Evolutionary conservation across 2,329 filamentous ascomycete genomes (phyloP).

Genomic region (Penicillium fuscoglaucum): DNA sequence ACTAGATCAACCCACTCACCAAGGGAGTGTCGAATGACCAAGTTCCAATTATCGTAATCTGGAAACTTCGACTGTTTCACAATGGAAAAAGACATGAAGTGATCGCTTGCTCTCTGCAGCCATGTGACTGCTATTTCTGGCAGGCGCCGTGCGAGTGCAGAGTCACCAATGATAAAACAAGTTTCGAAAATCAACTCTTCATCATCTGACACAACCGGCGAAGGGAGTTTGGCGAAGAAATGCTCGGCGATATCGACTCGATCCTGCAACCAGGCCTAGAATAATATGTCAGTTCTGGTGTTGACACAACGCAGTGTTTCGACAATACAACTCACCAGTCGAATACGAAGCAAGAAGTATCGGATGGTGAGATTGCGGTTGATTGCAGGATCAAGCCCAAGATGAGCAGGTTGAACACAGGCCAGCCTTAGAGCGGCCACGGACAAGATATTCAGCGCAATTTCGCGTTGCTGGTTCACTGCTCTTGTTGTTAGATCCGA

Average conservation of each 20-base stretch:
- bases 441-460: slow-evolving; percentile 63
- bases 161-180: slow-evolving; percentile 70
- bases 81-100: slow-evolving; percentile 53
- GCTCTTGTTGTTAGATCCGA: slow-evolving; percentile 20
- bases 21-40: slow-evolving; percentile 65
- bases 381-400: slow-evolving; percentile 4
- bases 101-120: slow-evolving; percentile 67
- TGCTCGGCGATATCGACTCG: slow-evolving; percentile 75
- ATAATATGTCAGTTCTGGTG: not conserved
- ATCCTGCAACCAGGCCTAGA: slow-evolving; percentile 72
- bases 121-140: slow-evolving; percentile 63
- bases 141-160: slow-evolving; percentile 55
- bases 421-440: slow-evolving; percentile 61
- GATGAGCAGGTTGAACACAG: slow-evolving; percentile 18
- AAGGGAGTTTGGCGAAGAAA: slow-evolving; percentile 65
- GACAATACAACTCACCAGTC: slow-evolving; percentile 56
- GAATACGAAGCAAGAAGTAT: slow-evolving; percentile 66
- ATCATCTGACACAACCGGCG: slow-evolving; percentile 45
- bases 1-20: slow-evolving; percentile 44
- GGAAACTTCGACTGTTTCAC: slow-evolving; percentile 52
- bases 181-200: slow-evolving; percentile 61
- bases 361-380: slow-evolving; percentile 46
- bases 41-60: slow-evolving; percentile 63
- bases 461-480: slow-evolving; percentile 57
- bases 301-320: not conserved